Evolutionary conservation across 2,329 filamentous ascomycete species (phyloP), one percentile per base, ranked within the genome.

Genomic region (Eurotiales sp.): DNA sequence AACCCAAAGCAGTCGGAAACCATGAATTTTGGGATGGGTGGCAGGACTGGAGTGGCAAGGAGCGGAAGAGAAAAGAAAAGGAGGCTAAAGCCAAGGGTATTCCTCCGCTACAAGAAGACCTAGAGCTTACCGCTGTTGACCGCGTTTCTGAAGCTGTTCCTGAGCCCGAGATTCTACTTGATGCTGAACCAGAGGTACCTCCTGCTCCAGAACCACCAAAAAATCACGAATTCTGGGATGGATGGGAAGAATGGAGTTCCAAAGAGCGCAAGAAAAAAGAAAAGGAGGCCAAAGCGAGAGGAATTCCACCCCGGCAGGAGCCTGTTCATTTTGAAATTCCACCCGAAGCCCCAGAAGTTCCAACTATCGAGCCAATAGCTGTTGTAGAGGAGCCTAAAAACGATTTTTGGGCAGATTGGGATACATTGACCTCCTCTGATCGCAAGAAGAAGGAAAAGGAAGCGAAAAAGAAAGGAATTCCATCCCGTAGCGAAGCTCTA

Each of bases 151-250:
- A 27, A 10, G 5, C 46, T 8, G 53, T 51, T 22, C 51, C 47
- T 10, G 53, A 57, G 37, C 54, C 59, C 2, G 58, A 60, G 11
- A 58, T 59, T 0, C 64, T 65, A 58, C 55, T 63, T 56, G 65
- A 69, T 12, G 66, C 63, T 2, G 58, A 64, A 25, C 59, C 62
- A 2, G 64, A 64, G 46, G 61, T 64, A 3, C 59, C 68, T 30
- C 65, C 69, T 11, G 60, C 63, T 21, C 59, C 63, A 0, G 61
- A 61, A 32, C 54, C 50, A 7, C 50, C 51, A 27, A 46, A 22
- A 15, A 53, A 53, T 17, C 45, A 54, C 34, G 42, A 44, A 23
- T 52, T 54, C 43, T 52, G 48, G 48, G 49, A 54, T 15, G 48
- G 43, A 15, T 54, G 52, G 52, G 42, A 50, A 2, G 22, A 47